Evolutionary conservation across 176 grass and related monocot genomes (phyloP), one percentile per base, ranked within the genome.

Genomic region (Dactylis glomerata): DNA sequence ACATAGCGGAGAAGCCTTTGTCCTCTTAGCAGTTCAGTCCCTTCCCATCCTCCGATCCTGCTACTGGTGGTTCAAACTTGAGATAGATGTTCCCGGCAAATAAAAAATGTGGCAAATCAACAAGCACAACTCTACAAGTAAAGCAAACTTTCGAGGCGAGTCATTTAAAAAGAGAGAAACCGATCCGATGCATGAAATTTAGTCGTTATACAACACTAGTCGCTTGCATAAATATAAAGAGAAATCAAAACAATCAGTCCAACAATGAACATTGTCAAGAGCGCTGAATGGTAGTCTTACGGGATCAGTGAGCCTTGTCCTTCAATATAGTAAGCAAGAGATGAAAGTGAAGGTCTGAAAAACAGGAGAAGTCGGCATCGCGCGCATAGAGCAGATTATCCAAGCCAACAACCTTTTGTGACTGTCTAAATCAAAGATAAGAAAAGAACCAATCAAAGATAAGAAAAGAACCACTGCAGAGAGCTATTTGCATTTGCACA

Each of bases 251-350:
- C 27, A 32, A 68, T 38, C 23, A 32, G 57, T 46, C 47, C 50
- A 55, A 58, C 20, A 41, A 57, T 55, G 32, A 85, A 73, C 44
- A 24, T 22, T 42, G 17, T 68, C 51, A 68, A 75, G 30, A 83
- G 41, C 8, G 4, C 67, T 75, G 19, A 78, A 50, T 78, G 24
- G 17, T 84, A 72, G 80, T 74, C 91, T 98, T 91, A 98, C 95
- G 95, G 95, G 87, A 98, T 92, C 56, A 98, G 83, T 81, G 95
- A 98, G 72, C 95, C 95, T 92, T 98, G 95, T 64, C 95, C 95
- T 92, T 93, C 89, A 54, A 93, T 93, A 58, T 95, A 95, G 79
- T 98, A 98, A 84, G 92, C 92, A 81, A 92, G 95, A 74, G 95
- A 98, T 82, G 95, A 68, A 22, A 98, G 89, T 49, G 95, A 82